A percentile compares a stretch with the other conserved stretches of the same genome.
Evolutionary conservation across 495 filamentous ascomycete genomes (phyloP).

Genomic region (Penicillium soppii): DNA sequence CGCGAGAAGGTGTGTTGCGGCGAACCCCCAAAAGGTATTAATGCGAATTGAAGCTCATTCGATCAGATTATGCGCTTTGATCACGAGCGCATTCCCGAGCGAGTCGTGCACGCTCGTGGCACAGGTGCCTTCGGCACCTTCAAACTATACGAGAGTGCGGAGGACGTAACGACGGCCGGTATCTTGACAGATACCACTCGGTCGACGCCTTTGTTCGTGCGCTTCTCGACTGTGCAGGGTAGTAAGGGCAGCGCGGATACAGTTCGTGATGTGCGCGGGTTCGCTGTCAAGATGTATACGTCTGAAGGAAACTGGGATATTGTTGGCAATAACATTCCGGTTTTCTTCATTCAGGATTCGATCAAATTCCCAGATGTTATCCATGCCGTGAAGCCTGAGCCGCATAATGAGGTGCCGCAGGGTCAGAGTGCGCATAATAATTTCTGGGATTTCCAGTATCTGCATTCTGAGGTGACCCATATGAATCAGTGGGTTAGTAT

Average conservation of each 20-base stretch:
- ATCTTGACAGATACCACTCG: conserved; percentile 79
- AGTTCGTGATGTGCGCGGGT: conserved; percentile 78
- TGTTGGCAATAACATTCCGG: conserved; percentile 56
- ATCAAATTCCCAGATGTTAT: conserved; percentile 55
- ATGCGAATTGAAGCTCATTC: not conserved
- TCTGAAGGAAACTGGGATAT: conserved; percentile 62
- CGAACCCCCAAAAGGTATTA: too few relatives aligned
- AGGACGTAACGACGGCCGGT: conserved; percentile 67
- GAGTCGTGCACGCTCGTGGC: conserved; percentile 87
- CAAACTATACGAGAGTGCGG: conserved; percentile 65
- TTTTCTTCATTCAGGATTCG: conserved; percentile 54
- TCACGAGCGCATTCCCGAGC: conserved; percentile 84
- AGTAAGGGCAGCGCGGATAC: conserved; percentile 77
- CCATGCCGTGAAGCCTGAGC: conserved; percentile 78
- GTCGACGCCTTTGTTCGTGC: conserved; percentile 74
- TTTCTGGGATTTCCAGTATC: conserved; percentile 56
- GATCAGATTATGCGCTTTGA: conserved; percentile 75
- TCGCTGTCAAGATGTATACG: conserved; percentile 75
- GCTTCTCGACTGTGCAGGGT: conserved; percentile 83
- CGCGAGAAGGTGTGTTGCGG: conserved; percentile 68
- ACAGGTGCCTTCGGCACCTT: conserved; percentile 83
- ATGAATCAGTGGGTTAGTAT: conserved; percentile 77
- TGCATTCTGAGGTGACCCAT: conserved; percentile 72
- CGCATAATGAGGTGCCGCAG: conserved; percentile 70
- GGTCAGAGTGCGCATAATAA: conserved; percentile 64